Evolutionary conservation across 192 early-diverging fungal species (phyloP), one percentile per base, ranked within the genome.

Genomic region (Podila clonocystis): DNA sequence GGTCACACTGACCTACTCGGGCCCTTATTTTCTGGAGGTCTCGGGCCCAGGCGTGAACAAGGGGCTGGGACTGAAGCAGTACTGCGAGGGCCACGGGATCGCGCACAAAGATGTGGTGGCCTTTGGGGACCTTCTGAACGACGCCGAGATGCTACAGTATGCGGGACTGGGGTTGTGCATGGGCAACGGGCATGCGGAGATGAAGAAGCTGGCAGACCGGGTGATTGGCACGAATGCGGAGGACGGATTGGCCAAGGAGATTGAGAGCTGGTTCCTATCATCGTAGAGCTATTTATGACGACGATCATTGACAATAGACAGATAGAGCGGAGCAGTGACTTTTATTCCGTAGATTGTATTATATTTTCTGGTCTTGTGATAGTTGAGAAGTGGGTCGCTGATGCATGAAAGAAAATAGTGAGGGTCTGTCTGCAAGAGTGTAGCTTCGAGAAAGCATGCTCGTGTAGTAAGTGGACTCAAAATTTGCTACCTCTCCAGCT

Each of bases 41-140:
- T 83, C 86, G 2, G 85, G 84, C n/a, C 63, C 74, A 13, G 82
- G 76, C 34, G 86, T 88, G n/a, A 83, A 68, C 60, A 88, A 88
- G 29, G 85, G 86, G 6, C 64, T 77, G 1, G 80, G 84, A 26
- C 76, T 88, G 2, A 33, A 45, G 1, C 65, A 72, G 24, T 70
- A 85, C 22, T 85, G 83, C 58, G 65, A 76, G 11, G 62, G 58
- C 6, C n/a, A 76, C 17, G 50, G 57, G 12, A 45, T 85, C n/a
- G 33, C 66, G 0, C 66, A 48, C 12, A 22, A 65, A 3, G 66
- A 80, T 5, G 75, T 87, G 0, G 83, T 87, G 5, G 87, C 87
- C 1, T 88, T 88, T 72, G 87, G 87, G 20, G 87, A 88, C 50
- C 68, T 86, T 61, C 62, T 84, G 24, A 88, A 88, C 28, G 87